phyloP scores from a whole-genome alignment of 805 yeast species.

The Pachysolen tannophilus region DNA sequence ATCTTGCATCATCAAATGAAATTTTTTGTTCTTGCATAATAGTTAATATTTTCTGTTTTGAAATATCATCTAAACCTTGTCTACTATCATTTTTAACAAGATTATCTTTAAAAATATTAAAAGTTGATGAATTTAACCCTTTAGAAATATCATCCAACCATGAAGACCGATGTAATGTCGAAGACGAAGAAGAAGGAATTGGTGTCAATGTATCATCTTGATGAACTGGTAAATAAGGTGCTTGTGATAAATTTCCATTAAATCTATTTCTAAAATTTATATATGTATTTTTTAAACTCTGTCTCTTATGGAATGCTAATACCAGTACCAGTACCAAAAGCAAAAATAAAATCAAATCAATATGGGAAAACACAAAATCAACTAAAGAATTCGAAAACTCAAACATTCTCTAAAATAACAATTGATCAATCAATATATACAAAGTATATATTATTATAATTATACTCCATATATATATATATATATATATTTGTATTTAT shows the following conservation, averaged over 20 bases:
- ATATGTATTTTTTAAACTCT: not conserved
- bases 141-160: conserved; percentile 40
- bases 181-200: not conserved
- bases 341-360: too few species aligned
- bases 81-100: conserved; percentile 43
- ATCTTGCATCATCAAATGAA: conserved; percentile 65
- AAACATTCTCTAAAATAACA: too few species aligned
- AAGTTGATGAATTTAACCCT: conserved; percentile 53
- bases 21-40: conserved; percentile 44
- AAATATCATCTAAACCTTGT: conserved; percentile 48
- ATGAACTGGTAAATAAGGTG: not conserved
- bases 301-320: not conserved
- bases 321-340: too few species aligned
- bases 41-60: conserved; percentile 40
- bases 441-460: too few species aligned
- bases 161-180: too few species aligned
- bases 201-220: not conserved
- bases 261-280: not conserved
- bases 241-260: not conserved
- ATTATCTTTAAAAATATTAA: conserved; percentile 41
- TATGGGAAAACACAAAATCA: too few species aligned
- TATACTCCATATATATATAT: too few species aligned
- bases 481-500: too few species aligned
- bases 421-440: too few species aligned
- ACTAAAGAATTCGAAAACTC: too few species aligned